Evolutionary conservation across 2,329 filamentous ascomycete species (phyloP), one percentile per base, ranked within the genome.

Genomic region (Phaeosphaeriaceae sp.): DNA sequence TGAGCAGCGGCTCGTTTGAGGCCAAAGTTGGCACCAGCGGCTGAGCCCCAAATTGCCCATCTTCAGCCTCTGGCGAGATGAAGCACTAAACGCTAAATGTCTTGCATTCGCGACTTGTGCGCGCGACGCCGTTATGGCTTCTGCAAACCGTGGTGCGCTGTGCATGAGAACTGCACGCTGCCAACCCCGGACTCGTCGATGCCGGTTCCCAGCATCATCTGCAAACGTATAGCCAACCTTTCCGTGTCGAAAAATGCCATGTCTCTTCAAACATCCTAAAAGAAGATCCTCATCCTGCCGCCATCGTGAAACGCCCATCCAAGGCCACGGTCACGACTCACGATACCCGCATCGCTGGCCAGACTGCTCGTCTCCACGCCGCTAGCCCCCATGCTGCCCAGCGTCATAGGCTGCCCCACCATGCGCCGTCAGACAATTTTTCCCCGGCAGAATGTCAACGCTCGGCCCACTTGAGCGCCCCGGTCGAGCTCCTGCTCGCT

Each of bases 371-470:
- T 56, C 44, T 57, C 56, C 59, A 56, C 36, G 45, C 17, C 42
- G 50, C 68, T 67, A 69, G 58, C 58, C 62, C 31, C 66, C 57
- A 65, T 61, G 53, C 58, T 60, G 48, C 57, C 64, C 61, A 60
- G 63, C 54, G 61, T 46, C 54, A 51, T 57, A 57, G 54, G 31
- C 15, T 53, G 61, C 68, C 64, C 70, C 72, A 67, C 70, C 63
- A 65, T n/a, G 58, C 59, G 62, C 51, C 54, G 59, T 66, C 58
- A 63, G 55, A 65, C 54, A 63, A 48, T 53, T 69, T 66, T 62
- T 53, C 53, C 51, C 58, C 57, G 71, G 71, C 73, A 75, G 70
- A 74, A 70, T 62, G 55, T 36, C 17, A 9, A 27, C 20, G 47
- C 49, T 42, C 47, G 48, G 48, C 53, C 71, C 70, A 72, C 55